Conservation (phyloP, 495 filamentous ascomycete species). For the Astrocystis sublimbata region DNA sequence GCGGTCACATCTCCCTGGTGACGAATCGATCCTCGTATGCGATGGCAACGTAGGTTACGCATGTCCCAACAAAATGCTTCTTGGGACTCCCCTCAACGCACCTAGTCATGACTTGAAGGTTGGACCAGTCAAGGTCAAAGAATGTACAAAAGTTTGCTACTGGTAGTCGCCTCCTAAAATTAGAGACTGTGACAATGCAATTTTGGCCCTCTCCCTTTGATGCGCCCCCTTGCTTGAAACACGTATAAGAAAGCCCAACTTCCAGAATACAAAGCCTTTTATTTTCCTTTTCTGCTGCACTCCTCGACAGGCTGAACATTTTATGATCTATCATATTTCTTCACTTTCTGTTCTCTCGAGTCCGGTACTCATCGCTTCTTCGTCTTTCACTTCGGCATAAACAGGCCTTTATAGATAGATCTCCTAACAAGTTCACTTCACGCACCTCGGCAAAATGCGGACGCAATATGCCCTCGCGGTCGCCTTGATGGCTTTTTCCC, state of each 20-base stretch:
- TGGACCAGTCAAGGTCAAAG: background rate
- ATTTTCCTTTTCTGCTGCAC: background rate
- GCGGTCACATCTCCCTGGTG: too few species aligned
- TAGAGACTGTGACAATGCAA: background rate
- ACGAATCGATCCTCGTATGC: too few species aligned
- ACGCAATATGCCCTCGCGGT: conserved; percentile 37
- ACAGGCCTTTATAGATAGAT: background rate
- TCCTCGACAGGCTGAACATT: background rate
- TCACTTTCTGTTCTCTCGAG: background rate
- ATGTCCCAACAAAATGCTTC: too few species aligned
- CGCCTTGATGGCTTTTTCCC: conserved; percentile 42
- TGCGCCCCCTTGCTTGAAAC: background rate
- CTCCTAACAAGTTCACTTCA: background rate
- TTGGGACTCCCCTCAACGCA: too few species aligned
- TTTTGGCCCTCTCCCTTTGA: background rate
- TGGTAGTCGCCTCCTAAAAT: background rate
- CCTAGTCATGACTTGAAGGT: background rate
- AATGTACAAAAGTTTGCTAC: background rate
- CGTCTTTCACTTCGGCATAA: background rate
- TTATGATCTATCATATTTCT: background rate
- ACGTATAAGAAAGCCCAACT: background rate
- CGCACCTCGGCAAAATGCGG: conserved; percentile 41
- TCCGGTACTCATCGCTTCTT: conserved; percentile 19
- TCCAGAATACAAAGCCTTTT: background rate
- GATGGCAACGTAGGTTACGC: too few species aligned